Conservation (phyloP, 129 eudicot genomes). For the Tagetes patula region DNA sequence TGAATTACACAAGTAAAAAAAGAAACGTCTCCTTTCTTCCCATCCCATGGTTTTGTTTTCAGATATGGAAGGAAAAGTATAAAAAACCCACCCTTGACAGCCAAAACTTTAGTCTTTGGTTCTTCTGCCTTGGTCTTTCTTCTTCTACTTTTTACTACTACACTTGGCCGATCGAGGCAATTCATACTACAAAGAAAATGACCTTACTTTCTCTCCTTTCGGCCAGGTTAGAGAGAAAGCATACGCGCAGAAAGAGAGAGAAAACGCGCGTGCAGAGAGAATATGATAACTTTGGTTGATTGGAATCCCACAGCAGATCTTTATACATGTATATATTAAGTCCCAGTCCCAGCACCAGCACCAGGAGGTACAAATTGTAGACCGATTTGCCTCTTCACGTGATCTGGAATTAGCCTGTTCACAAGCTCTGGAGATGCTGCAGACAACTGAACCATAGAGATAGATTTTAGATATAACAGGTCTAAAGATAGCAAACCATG, state of each 20-base stretch:
- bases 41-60: constrained; percentile 9
- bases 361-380: constrained; percentile 41
- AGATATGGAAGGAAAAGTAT: constrained; percentile 17
- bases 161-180: constrained; percentile 8
- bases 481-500: background rate
- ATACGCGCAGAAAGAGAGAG: background rate
- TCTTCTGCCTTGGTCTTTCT: constrained; percentile 27
- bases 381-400: constrained; percentile 64
- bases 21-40: constrained; percentile 22
- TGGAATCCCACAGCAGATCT: constrained; percentile 34
- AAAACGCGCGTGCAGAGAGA: constrained; percentile 1
- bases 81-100: constrained; percentile 21
- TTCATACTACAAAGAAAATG: constrained; percentile 19
- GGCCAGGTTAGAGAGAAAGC: background rate
- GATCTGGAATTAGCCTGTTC: constrained; percentile 82
- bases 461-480: background rate
- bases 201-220: constrained; percentile 13
- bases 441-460: constrained; percentile 43
- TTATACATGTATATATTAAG: background rate
- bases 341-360: constrained; percentile 17
- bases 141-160: constrained; percentile 26
- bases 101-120: constrained; percentile 30
- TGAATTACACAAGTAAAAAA: constrained; percentile 16
- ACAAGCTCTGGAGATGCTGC: constrained; percentile 81
- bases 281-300: constrained; percentile 5